These are phyloP conservation scores for Tulasnella sp. DNA, from an alignment of 768 basidiomycete species.

Conservation along the genomic window DNA sequence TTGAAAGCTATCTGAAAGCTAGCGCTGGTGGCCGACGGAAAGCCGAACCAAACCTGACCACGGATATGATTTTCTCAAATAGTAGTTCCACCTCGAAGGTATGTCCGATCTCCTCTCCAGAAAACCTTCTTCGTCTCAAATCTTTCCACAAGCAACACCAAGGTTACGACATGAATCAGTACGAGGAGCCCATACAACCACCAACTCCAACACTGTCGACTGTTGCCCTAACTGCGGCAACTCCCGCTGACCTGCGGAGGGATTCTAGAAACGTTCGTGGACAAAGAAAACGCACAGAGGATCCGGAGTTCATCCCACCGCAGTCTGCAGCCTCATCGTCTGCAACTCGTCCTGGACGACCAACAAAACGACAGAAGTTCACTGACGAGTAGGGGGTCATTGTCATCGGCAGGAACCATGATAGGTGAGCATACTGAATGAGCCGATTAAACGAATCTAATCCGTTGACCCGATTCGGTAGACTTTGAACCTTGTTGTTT, in stretches of 20 bases:
- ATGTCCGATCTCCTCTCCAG: not conserved
- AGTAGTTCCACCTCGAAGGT: conserved; percentile 80
- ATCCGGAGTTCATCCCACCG: conserved; percentile 26
- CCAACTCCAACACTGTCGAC: conserved; percentile 21
- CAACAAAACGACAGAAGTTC: conserved; percentile 22
- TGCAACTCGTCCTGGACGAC: conserved; percentile 17
- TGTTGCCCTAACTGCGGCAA: conserved; percentile 15
- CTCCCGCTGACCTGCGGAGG: conserved; percentile 3
- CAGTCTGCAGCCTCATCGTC: not conserved
- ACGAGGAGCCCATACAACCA: conserved; percentile 21
- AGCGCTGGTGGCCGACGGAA: conserved; percentile 57
- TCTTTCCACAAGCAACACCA: not conserved
- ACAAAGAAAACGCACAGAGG: conserved; percentile 25
- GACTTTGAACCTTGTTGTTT: not conserved
- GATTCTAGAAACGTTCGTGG: conserved; percentile 14
- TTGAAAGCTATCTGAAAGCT: conserved; percentile 81
- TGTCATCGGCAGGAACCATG: not conserved
- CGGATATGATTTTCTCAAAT: conserved; percentile 75
- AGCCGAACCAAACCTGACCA: conserved; percentile 71
- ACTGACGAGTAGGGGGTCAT: not conserved
- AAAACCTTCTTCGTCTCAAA: not conserved
- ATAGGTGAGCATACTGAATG: not conserved
- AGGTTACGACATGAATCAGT: conserved; percentile 16
- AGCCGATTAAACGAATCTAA: not conserved
- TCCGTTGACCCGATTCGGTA: not conserved